Base-by-base conservation (phyloP, 2,329 filamentous ascomycete genomes). In the Aureobasidium sp. region DNA sequence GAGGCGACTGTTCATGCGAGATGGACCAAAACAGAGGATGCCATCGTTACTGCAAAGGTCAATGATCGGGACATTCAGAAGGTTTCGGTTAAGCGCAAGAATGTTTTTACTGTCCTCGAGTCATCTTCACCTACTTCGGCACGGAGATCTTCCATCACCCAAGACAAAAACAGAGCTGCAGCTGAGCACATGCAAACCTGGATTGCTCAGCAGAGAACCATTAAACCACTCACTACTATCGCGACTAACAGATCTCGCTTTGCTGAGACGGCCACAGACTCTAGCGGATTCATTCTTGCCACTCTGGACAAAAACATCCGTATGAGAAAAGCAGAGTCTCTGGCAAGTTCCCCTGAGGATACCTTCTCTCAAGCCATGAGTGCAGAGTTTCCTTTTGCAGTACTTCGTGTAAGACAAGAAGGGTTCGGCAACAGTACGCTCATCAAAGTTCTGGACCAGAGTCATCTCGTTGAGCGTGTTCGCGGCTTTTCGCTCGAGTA, bases 401-500 rank as follows among this genome's bases (percentile, higher is more conserved):
- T 83, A 17, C 71, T 84, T 1, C 75, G 79, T 49, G 72, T 84
- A 34, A 76, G 81, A 31, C 75, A 76, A 58, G 80, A 83, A 69
- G 80, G 79, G 4, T 67, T 67, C 37, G 68, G 70, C 37, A 71
- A 71, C 27, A 67, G 69, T 22, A 70, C 72, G 27, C 69, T 82
- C 15, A 70, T 81, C 25, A 68, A 76, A 52, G 70, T 70, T 5
- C 71, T 82, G 25, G 77, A 82, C 63, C 69, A 72, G 44, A 81
- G 76, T 64, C 77, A 82, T 67, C 67, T 82, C 60, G 78, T 81
- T 20, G 80, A 83, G 66, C 75, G 81, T 36, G 76, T 83, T 11
- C 74, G 78, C 37, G 81, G 80, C 5, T 83, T 83, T 66, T 82
- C 81, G 1, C 67, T 83, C 11, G 79, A 82, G 67, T 77, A 77